phyloP scores from a whole-genome alignment of 2,329 filamentous ascomycete genomes.

The Fusarium fujikuroi region DNA sequence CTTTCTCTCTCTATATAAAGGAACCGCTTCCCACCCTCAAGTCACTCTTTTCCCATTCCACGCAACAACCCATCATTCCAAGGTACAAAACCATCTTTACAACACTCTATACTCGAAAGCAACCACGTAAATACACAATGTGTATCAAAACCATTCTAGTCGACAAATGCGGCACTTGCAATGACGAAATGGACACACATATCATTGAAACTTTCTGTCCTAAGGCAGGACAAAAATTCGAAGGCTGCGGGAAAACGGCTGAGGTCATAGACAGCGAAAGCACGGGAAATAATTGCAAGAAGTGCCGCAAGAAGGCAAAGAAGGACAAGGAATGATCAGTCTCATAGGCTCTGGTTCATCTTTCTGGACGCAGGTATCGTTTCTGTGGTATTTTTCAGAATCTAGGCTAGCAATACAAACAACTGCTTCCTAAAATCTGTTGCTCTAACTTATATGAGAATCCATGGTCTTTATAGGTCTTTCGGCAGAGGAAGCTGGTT shows the following conservation, averaged over 20 bases:
- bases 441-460: rapidly evolving
- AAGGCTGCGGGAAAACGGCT: background rate
- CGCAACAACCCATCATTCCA: rapidly evolving
- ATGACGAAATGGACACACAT: background rate
- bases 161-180: background rate
- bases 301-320: background rate
- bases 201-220: background rate
- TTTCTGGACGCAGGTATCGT: rapidly evolving
- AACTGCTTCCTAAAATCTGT: rapidly evolving
- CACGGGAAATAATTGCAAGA: rapidly evolving
- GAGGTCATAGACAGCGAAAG: rapidly evolving
- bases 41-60: rapidly evolving
- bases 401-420: rapidly evolving
- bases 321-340: background rate
- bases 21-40: rapidly evolving
- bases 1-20: rapidly evolving
- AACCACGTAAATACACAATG: background rate
- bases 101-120: rapidly evolving
- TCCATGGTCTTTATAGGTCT: rapidly evolving
- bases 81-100: rapidly evolving
- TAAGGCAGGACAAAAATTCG: rapidly evolving
- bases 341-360: rapidly evolving
- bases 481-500: rapidly evolving
- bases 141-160: background rate
- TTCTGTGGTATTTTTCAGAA: rapidly evolving